Conservation (phyloP, 257 asterid species). For the Plantago elongata region DNA sequence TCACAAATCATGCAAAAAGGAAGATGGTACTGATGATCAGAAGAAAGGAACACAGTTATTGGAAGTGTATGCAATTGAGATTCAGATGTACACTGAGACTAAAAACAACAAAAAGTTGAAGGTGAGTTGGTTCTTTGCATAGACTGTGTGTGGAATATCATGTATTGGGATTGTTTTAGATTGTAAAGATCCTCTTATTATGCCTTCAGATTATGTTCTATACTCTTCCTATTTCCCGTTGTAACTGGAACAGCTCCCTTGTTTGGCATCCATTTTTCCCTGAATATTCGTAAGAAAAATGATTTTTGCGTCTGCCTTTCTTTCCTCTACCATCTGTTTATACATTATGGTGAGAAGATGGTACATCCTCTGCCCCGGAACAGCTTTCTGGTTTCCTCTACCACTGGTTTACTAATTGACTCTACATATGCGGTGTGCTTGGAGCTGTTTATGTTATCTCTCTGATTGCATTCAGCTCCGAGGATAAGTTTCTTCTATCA, state of each 20-base stretch:
- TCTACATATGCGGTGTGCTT: no score
- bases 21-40: constrained; percentile 97
- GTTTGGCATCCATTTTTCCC: neutral
- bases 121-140: constrained; percentile 35
- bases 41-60: constrained; percentile 93
- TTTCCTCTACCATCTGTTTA: neutral
- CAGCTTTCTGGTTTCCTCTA: neutral
- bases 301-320: neutral
- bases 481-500: neutral
- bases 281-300: neutral
- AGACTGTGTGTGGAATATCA: neutral
- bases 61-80: constrained; percentile 98
- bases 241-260: neutral
- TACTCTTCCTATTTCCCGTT: neutral
- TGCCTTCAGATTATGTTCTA: neutral
- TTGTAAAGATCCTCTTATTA: neutral
- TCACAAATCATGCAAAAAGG: constrained; percentile 93
- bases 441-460: no score
- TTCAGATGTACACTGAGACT: constrained; percentile 97
- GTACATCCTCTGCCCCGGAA: no score
- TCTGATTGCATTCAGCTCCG: no score
- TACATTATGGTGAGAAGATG: neutral
- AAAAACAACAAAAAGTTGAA: constrained; percentile 94
- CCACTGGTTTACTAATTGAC: neutral
- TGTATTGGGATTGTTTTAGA: neutral